These are phyloP conservation scores for Groenewaldozyma tartarivorans DNA, from an alignment of 805 yeast species.

Conservation along the genomic window DNA sequence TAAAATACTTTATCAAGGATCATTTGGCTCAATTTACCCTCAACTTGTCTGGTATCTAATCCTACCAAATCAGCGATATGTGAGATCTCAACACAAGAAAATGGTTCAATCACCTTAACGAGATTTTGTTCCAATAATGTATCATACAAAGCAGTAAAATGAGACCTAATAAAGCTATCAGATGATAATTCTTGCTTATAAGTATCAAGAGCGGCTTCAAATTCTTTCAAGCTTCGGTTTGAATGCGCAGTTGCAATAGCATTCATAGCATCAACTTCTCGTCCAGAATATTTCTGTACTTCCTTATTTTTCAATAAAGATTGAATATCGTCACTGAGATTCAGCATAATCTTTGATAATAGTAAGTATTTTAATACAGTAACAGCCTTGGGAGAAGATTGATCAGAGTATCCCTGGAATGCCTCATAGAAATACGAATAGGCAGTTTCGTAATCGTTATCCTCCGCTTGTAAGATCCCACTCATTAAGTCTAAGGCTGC, in stretches of 20 bases:
- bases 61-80: constrained; percentile 86
- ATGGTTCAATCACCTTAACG: constrained; percentile 91
- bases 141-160: constrained; percentile 87
- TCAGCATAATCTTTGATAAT: constrained; percentile 86
- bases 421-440: constrained; percentile 92
- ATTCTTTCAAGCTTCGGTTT: constrained; percentile 82
- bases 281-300: constrained; percentile 64
- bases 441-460: constrained; percentile 92
- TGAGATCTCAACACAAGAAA: constrained; percentile 86
- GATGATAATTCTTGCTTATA: constrained; percentile 65
- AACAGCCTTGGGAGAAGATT: constrained; percentile 42
- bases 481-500: constrained; percentile 93
- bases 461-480: constrained; percentile 94
- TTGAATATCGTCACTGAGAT: constrained; percentile 76
- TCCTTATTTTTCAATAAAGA: constrained; percentile 66
- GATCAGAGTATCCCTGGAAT: constrained; percentile 78
- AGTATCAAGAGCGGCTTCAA: constrained; percentile 68
- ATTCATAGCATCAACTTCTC: constrained; percentile 91
- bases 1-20: constrained; percentile 89
- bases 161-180: constrained; percentile 83
- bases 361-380: constrained; percentile 86
- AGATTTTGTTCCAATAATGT: constrained; percentile 86
- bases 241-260: constrained; percentile 85
- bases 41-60: constrained; percentile 77
- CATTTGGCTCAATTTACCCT: constrained; percentile 93